A percentile compares a stretch with the other conserved stretches of the same genome.
These are phyloP conservation scores for Anethum foeniculum DNA, from an alignment of 140 eudicot genomes.

Conservation along the genomic window DNA sequence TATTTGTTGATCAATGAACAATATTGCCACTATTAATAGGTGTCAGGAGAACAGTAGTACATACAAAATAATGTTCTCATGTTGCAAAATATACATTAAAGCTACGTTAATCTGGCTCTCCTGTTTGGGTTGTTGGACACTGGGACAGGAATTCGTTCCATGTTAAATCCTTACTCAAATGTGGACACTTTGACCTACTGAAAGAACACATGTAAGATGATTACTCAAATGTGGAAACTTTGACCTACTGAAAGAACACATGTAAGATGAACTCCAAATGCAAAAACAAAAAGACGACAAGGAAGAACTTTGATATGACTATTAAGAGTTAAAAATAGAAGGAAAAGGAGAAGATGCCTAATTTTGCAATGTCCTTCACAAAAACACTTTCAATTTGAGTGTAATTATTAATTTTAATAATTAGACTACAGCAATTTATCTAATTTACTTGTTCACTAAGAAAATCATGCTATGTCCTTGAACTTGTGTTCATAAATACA, in stretches of 20 bases:
- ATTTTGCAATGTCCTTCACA: not conserved
- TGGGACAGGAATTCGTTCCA: not conserved
- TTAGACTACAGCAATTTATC: no score
- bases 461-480: no score
- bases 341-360: not conserved
- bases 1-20: not conserved
- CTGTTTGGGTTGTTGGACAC: not conserved
- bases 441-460: no score
- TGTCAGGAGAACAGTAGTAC: not conserved
- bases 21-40: not conserved
- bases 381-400: not conserved
- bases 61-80: not conserved
- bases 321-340: no score
- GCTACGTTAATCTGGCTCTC: not conserved
- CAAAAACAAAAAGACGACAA: not conserved
- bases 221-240: not conserved
- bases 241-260: not conserved
- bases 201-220: not conserved
- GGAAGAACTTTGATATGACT: no score
- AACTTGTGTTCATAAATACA: no score
- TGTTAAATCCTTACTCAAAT: not conserved
- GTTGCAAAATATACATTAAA: not conserved
- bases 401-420: no score
- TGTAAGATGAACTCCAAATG: not conserved
- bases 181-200: not conserved